Evolutionary conservation across 352 stramenopile species (phyloP), one percentile per base, ranked within the genome.

Genomic region (Globisporangium nunn): DNA sequence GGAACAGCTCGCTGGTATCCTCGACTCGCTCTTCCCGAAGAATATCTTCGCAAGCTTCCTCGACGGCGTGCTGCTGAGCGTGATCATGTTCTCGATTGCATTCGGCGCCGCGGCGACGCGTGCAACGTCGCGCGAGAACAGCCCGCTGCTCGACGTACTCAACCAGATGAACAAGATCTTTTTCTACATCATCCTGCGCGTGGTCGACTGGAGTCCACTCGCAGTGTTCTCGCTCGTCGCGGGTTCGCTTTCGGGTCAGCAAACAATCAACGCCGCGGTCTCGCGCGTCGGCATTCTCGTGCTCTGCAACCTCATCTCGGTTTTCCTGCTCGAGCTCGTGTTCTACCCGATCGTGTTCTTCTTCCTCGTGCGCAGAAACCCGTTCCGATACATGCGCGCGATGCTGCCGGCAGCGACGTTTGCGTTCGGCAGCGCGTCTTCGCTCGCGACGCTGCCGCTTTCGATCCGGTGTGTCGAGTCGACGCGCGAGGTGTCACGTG

Each of bases 121-220:
- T 15, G 67, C 71, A 4, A 79, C 65, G 31, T 68, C 69, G 6
- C 70, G 73, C n/a, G 74, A 88, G 48, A 74, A 61, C 52, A 88
- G 72, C 37, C 74, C 75, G 33, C 52, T 88, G 39, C 63, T 87
- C 12, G 70, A 79, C 33, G 59, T 82, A 6, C 64, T 89, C 23
- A 74, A 82, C 49, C 79, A 89, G 51, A 73, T 88, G 64, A 88
- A 84, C 67, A 72, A 78, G 37, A 80, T 88, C 15, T 87, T 91
- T 49, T 84, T 85, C 53, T 66, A 71, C 17, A 59, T 88, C 30
- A 88, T 92, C 56, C 53, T 64, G 47, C 83, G 79, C 45, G 64
- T 83, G 28, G 81, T 90, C 50, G 70, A 74, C 65, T 87, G 69
- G 70, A 88, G 74, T 29, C 79, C 81, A 14, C 17, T 87, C 17